Evolutionary conservation across 2,329 filamentous ascomycete genomes (phyloP).

Genomic region (Fusarium sp.): DNA sequence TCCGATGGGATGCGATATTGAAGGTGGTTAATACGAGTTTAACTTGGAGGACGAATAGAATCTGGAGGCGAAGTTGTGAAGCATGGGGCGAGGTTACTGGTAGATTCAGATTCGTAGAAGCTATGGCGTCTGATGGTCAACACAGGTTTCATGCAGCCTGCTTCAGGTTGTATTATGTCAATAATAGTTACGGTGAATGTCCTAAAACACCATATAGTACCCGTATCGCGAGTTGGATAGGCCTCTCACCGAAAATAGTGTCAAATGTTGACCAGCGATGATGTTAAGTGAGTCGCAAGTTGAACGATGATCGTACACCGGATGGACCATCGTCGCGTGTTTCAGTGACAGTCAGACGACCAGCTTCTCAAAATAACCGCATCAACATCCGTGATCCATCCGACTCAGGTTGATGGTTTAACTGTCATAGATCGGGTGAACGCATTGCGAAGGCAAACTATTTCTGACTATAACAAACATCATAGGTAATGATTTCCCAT

Average conservation of each 20-base stretch:
- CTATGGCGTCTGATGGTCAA: background rate
- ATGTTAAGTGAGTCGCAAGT: background rate
- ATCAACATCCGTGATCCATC: background rate
- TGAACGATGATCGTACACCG: background rate
- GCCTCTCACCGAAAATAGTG: background rate
- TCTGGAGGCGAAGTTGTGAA: background rate
- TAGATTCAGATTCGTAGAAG: background rate
- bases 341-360: background rate
- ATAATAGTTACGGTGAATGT: background rate
- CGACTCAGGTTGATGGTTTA: background rate
- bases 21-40: background rate
- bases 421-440: background rate
- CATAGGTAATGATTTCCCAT: background rate
- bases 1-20: background rate
- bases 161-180: background rate
- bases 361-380: background rate
- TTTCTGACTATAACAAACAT: background rate
- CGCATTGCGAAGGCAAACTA: background rate
- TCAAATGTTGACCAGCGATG: background rate
- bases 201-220: background rate
- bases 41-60: background rate
- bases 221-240: background rate
- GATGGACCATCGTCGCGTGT: background rate
- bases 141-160: background rate
- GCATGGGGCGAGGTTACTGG: background rate